These are phyloP conservation scores for Pterocarpus macrocarpus DNA, from an alignment of 306 rosid genomes.

Conservation along the genomic window DNA sequence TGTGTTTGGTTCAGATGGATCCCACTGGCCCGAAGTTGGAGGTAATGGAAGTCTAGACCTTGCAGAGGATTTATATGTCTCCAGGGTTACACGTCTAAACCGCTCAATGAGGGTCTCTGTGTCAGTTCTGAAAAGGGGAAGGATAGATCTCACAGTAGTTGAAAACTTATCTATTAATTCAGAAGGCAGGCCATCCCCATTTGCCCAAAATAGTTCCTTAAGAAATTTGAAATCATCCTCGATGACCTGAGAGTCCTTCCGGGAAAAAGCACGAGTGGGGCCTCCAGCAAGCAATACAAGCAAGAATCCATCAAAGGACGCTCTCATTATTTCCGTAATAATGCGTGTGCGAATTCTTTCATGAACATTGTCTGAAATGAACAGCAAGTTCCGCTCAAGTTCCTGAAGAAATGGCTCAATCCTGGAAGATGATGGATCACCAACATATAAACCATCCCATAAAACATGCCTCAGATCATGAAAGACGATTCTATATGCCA, in stretches of 20 bases:
- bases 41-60: constrained; percentile 94
- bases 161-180: constrained; percentile 87
- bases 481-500: constrained; percentile 83
- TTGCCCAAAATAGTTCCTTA: constrained; percentile 89
- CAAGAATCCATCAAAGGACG: constrained; percentile 95
- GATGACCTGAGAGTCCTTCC: constrained; percentile 82
- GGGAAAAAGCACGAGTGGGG: constrained; percentile 84
- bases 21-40: constrained; percentile 96
- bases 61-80: constrained; percentile 80
- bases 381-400: constrained; percentile 75
- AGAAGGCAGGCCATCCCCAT: constrained; percentile 94
- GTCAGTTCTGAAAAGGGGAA: constrained; percentile 86
- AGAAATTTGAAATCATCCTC: constrained; percentile 88
- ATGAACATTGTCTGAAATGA: constrained; percentile 73
- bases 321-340: constrained; percentile 91
- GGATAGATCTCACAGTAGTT: constrained; percentile 70
- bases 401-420: constrained; percentile 83
- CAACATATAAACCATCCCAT: constrained; percentile 89
- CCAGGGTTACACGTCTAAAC: constrained; percentile 76
- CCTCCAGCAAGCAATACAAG: constrained; percentile 98
- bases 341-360: constrained; percentile 88
- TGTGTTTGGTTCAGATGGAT: constrained; percentile 91
- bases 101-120: constrained; percentile 82
- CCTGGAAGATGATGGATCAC: constrained; percentile 83
- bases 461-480: constrained; percentile 79